These are phyloP conservation scores for Globisporangium orthogonon DNA, from an alignment of 352 stramenopile genomes.

Conservation along the genomic window DNA sequence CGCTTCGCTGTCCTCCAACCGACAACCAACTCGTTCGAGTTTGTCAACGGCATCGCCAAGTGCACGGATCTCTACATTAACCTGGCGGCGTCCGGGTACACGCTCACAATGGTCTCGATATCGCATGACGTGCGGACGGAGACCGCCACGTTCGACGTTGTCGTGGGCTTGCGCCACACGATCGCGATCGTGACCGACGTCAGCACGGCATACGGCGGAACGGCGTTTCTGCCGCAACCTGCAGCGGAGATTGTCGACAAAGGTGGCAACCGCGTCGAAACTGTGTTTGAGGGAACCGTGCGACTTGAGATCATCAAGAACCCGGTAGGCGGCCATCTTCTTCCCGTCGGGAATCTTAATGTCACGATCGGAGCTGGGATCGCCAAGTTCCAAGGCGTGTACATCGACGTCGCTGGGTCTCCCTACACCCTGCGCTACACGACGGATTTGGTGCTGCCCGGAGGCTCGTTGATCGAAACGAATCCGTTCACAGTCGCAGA, in stretches of 20 bases:
- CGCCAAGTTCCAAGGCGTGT: constrained; percentile 52
- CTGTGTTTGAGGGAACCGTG: constrained; percentile 39
- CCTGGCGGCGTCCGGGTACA: constrained; percentile 51
- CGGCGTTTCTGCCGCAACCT: constrained; percentile 69
- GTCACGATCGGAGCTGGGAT: constrained; percentile 46
- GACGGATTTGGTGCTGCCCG: constrained; percentile 43
- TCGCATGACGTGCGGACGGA: constrained; percentile 66
- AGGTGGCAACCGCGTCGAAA: constrained; percentile 58
- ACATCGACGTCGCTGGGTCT: constrained; percentile 72
- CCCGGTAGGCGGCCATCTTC: constrained; percentile 37
- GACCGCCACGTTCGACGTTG: constrained; percentile 63
- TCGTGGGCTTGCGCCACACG: constrained; percentile 48
- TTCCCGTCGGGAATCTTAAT: constrained; percentile 38
- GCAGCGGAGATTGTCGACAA: constrained; percentile 71
- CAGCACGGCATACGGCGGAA: constrained; percentile 74
- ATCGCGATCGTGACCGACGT: constrained; percentile 66
- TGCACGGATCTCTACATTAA: constrained; percentile 74
- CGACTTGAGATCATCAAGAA: constrained; percentile 69
- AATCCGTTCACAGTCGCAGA: constrained; percentile 74
- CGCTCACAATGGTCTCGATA: constrained; percentile 56
- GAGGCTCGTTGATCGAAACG: constrained; percentile 50
- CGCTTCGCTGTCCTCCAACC: constrained; percentile 47
- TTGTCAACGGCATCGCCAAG: constrained; percentile 70
- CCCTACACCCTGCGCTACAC: constrained; percentile 73
- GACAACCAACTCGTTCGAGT: constrained; percentile 38